phyloP scores from a whole-genome alignment of 73 alveolate genomes.

The Breviolum minutum region DNA sequence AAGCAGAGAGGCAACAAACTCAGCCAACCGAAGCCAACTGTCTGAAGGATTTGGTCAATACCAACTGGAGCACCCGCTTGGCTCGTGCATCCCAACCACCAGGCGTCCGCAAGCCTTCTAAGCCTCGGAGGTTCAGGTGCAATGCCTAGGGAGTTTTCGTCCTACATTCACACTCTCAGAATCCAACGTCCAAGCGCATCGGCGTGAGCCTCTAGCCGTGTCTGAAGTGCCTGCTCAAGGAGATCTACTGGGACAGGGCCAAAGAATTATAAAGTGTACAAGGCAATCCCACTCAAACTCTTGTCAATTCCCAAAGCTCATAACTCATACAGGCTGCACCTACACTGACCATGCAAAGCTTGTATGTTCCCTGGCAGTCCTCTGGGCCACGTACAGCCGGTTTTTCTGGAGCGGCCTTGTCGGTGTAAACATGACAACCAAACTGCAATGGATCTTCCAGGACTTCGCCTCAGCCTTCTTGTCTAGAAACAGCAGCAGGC shows the following conservation, averaged over 20 bases:
- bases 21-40: not conserved
- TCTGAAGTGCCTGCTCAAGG: constrained; percentile 32
- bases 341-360: no score
- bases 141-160: not conserved
- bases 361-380: not conserved
- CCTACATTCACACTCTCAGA: not conserved
- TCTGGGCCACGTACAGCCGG: constrained; percentile 73
- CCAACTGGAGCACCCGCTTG: constrained; percentile 49
- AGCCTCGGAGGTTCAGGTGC: not conserved
- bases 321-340: no score
- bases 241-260: no score
- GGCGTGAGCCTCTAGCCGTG: constrained; percentile 64
- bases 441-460: not conserved
- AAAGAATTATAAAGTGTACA: not conserved
- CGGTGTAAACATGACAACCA: not conserved
- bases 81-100: constrained; percentile 92
- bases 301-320: no score
- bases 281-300: no score
- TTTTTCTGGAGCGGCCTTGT: constrained; percentile 18
- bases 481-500: constrained; percentile 80
- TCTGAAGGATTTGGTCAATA: no score
- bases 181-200: constrained; percentile 61
- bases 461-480: constrained; percentile 62
- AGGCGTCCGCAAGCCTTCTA: constrained; percentile 57
- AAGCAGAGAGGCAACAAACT: not conserved